A percentile compares a stretch with the other conserved stretches of the same genome.
phyloP scores from a whole-genome alignment of 2,329 filamentous ascomycete genomes.

The Chrysoporthe austroafricana region DNA sequence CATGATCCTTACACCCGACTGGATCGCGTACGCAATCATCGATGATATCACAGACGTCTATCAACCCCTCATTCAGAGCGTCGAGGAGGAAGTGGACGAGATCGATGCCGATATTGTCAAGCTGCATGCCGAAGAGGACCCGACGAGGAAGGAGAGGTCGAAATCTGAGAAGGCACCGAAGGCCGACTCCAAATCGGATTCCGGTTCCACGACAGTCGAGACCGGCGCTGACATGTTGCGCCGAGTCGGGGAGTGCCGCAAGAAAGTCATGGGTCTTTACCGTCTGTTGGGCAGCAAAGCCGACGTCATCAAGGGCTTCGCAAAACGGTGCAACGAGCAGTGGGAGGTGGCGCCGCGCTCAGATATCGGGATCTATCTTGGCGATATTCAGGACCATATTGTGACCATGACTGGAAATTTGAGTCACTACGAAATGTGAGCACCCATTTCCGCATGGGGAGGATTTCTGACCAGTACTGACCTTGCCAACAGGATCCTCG shows the following conservation, averaged over 20 bases:
- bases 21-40: slow-evolving; percentile 98
- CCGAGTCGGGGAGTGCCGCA: slow-evolving; percentile 89
- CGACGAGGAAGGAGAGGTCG: slow-evolving; percentile 42
- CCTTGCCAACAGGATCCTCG: slow-evolving; percentile 68
- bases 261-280: slow-evolving; percentile 96
- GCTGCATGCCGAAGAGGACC: slow-evolving; percentile 68
- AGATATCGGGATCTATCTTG: slow-evolving; percentile 96
- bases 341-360: slow-evolving; percentile 95
- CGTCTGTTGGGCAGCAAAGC: slow-evolving; percentile 94
- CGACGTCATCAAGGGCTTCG: slow-evolving; percentile 98
- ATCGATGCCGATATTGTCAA: slow-evolving; percentile 91
- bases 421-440: slow-evolving; percentile 93
- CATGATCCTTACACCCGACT: slow-evolving; percentile 88
- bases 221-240: slow-evolving; percentile 82
- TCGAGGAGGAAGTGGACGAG: slow-evolving; percentile 95
- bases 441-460: neutral
- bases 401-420: slow-evolving; percentile 98
- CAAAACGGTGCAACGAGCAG: slow-evolving; percentile 96
- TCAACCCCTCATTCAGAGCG: slow-evolving; percentile 85
- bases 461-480: neutral
- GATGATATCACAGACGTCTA: slow-evolving; percentile 99
- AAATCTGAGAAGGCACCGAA: slow-evolving; percentile 38
- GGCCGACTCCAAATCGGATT: slow-evolving; percentile 45
- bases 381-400: slow-evolving; percentile 98
- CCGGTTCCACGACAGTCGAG: slow-evolving; percentile 46